A percentile compares a stretch with the other conserved stretches of the same genome.
Conservation (phyloP, 2,329 filamentous ascomycete species). For the Thielaviopsis ethacetica region DNA sequence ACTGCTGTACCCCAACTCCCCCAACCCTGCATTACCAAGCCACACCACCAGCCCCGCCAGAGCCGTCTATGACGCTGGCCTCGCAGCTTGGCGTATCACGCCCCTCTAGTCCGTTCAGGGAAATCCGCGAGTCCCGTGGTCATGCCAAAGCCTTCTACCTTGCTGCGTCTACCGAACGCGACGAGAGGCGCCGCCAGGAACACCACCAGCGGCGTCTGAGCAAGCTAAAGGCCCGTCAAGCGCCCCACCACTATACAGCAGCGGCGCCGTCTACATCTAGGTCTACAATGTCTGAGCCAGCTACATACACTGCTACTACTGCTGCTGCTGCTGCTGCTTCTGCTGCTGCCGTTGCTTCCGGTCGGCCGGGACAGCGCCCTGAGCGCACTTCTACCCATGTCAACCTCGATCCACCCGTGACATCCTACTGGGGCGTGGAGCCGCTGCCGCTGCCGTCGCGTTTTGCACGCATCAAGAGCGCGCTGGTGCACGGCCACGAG, state of each 20-base stretch:
- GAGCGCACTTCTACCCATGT: neutral
- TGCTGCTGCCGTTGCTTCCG: no score
- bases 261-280: no score
- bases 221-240: neutral
- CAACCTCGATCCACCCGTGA: conserved; percentile 27
- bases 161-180: neutral
- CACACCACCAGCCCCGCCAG: no score
- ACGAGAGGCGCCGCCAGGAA: neutral
- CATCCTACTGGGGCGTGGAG: conserved; percentile 41
- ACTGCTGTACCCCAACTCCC: neutral
- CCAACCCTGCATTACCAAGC: neutral
- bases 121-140: neutral
- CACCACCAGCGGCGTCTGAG: neutral
- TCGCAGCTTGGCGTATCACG: no score
- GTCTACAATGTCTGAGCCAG: no score
- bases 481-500: conserved; percentile 38
- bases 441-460: conserved; percentile 41
- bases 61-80: no score
- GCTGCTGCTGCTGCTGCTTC: no score
- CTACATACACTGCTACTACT: no score
- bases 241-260: neutral
- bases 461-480: conserved; percentile 39
- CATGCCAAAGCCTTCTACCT: neutral
- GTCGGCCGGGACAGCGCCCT: no score
- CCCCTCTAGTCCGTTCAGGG: no score